These are phyloP conservation scores for Solanum medicagineum DNA, from an alignment of 257 asterid genomes.

Conservation along the genomic window DNA sequence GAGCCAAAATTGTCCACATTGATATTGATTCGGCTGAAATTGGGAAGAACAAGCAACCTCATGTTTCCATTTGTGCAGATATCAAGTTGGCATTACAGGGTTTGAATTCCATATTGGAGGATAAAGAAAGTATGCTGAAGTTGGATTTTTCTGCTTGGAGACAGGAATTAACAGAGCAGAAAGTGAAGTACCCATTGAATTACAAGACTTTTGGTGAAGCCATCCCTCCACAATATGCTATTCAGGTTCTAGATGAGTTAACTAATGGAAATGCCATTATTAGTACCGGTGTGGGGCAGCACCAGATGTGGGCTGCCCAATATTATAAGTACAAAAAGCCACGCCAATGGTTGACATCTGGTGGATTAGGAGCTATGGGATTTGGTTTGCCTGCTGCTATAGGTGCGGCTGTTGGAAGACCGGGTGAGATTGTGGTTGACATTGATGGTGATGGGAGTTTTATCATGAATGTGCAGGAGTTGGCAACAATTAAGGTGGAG, in stretches of 20 bases:
- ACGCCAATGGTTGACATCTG: constrained; percentile 7
- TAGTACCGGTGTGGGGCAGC: constrained; percentile 7
- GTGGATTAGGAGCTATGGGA: constrained; percentile 9
- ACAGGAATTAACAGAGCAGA: background rate
- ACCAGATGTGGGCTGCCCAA: constrained; percentile 11
- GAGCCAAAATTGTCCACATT: constrained; percentile 2
- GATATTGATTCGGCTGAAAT: constrained; percentile 6
- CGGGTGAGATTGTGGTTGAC: background rate
- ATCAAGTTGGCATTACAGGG: constrained; percentile 2
- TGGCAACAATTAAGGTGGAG: constrained; percentile 3
- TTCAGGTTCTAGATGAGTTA: constrained; percentile 5
- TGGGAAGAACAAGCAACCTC: constrained; percentile 6
- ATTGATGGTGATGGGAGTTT: constrained; percentile 7
- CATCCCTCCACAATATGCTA: constrained; percentile 5
- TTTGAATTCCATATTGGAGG: background rate
- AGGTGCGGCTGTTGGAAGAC: constrained; percentile 9
- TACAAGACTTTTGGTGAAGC: background rate
- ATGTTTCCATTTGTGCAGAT: constrained; percentile 6
- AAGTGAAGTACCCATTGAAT: background rate
- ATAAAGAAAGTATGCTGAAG: background rate
- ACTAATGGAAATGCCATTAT: constrained; percentile 1
- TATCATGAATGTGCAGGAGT: constrained; percentile 6
- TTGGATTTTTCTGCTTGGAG: constrained; percentile 3
- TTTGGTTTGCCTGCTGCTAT: constrained; percentile 6
- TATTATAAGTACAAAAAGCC: constrained; percentile 2